Evolutionary conservation across 148 eudicot genomes (phyloP).

Genomic region (Rheum nobile): DNA sequence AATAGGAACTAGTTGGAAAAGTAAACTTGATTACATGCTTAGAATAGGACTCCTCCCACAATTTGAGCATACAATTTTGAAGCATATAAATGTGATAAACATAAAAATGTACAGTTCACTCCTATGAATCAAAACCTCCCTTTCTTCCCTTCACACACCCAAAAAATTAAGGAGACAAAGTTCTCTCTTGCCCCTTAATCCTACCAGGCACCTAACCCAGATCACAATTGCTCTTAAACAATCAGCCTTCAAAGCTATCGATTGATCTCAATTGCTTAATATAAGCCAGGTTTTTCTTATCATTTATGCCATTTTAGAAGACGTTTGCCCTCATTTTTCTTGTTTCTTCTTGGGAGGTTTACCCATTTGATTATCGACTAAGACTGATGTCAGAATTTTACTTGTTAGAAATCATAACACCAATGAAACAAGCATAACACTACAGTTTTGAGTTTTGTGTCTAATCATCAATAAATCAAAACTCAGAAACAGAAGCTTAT

Average conservation of each 20-base stretch:
- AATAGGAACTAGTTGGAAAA: constrained; percentile 1
- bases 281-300: background rate
- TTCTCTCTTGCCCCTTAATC: background rate
- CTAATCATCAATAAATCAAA: no score
- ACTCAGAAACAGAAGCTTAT: no score
- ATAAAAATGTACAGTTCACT: background rate
- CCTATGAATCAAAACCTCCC: background rate
- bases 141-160: background rate
- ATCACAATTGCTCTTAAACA: background rate
- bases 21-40: background rate
- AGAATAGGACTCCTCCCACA: background rate
- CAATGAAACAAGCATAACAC: background rate
- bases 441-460: no score
- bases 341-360: background rate
- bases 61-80: background rate
- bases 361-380: background rate
- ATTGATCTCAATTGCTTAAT: no score
- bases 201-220: background rate
- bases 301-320: background rate
- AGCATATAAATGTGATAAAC: background rate
- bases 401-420: background rate
- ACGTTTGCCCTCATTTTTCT: background rate
- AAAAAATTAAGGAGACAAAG: background rate
- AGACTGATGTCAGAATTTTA: background rate
- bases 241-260: background rate